Base-by-base conservation (phyloP, 2,329 filamentous ascomycete genomes). In the Fusarium succisae region DNA sequence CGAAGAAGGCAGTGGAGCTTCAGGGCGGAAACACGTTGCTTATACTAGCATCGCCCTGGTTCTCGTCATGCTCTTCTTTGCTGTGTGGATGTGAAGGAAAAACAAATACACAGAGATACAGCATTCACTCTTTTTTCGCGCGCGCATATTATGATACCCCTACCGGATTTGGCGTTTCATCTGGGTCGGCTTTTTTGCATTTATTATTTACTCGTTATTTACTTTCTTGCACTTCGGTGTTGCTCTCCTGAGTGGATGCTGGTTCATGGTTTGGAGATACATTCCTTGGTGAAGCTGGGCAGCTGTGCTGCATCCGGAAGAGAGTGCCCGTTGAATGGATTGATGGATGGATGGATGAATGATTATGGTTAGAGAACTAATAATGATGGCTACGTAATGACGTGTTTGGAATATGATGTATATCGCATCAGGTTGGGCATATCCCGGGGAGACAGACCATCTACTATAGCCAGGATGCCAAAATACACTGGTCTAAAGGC, bases 1-100 rank as follows among this genome's bases (percentile, higher is more conserved):
- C 5, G 84, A 86, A 15, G 85, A 94, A 76, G 91, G 93, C 22
- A 90, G 91, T 72, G 90, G 92, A 7, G 82, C 95, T 1, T 78
- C 79, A 11, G 76, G 72, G 32, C 77, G 80, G 44, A 75, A 75
- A 48, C 75, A 76, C 28, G 72, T 82, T 32, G 75, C 79, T n/a
- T 73, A 73, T 24, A 73, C 79, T 35, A 79, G 79, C 47, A 70
- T 78, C 28, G 73, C 76, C n/a, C 64, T 81, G 28, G 78, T 78
- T 6, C 76, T 73, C 20, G 68, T 80, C 45, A 80, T 81, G 64
- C 64, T 81, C 54, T 76, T 77, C 39, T 76, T 80, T 37, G 75
- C 79, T 15, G 74, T 80, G 39, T 79, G 72, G 72, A 78, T 79
- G 77, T 79, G 53, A 63, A 38, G 14, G 44, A 62, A 37, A 14